These are phyloP conservation scores for Heterobasidion parviporum DNA, from an alignment of 1,284 basidiomycete genomes.

Conservation along the genomic window DNA sequence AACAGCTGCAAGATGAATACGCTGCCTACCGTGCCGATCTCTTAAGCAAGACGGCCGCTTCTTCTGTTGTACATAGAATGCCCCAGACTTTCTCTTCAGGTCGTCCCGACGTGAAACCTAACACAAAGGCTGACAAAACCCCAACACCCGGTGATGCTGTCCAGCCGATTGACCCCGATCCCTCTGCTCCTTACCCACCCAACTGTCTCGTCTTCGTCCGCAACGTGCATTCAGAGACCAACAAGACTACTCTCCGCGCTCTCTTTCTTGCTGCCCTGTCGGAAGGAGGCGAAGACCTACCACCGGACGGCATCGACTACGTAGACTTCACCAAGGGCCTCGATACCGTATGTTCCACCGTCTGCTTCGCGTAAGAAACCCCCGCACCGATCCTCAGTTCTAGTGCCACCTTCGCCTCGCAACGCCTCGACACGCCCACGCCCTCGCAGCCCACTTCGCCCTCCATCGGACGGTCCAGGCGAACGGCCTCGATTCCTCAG, in stretches of 20 bases:
- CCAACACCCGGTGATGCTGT: not conserved
- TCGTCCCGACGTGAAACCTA: not conserved
- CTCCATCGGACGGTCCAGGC: slow-evolving; percentile 29
- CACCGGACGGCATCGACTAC: slow-evolving; percentile 47
- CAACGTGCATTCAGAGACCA: slow-evolving; percentile 62
- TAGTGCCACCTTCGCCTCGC: slow-evolving; percentile 71
- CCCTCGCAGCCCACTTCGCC: slow-evolving; percentile 39
- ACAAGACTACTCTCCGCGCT: slow-evolving; percentile 65
- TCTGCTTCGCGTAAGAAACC: not conserved
- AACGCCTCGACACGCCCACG: slow-evolving; percentile 35
- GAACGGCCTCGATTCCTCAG: slow-evolving; percentile 35
- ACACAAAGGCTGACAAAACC: not conserved
- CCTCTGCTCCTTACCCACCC: slow-evolving; percentile 42
- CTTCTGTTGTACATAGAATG: not conserved
- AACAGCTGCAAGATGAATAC: slow-evolving; percentile 55
- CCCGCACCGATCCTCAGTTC: not conserved
- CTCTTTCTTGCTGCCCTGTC: slow-evolving; percentile 41
- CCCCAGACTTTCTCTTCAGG: not conserved
- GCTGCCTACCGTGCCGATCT: slow-evolving; percentile 44
- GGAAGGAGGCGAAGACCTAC: slow-evolving; percentile 3
- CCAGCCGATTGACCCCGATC: not conserved
- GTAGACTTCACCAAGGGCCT: slow-evolving; percentile 73
- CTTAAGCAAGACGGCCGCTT: slow-evolving; percentile 33
- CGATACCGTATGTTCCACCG: slow-evolving; percentile 42
- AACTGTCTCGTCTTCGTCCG: slow-evolving; percentile 63